Base-by-base conservation (phyloP, 2,329 filamentous ascomycete genomes). In the Acarospora socialis region DNA sequence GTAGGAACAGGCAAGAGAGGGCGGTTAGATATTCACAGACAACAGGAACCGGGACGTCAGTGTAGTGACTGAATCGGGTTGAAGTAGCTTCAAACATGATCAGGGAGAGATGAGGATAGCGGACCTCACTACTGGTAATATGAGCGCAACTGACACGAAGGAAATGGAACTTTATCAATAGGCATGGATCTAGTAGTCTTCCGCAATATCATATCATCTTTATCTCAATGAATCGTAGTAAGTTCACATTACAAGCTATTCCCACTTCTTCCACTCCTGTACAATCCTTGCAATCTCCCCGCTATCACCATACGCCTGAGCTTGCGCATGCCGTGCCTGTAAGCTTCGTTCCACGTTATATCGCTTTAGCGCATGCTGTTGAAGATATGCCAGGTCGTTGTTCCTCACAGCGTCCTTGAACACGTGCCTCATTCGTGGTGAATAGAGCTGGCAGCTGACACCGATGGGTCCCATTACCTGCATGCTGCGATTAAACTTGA, bases 381-480 rank as follows among this genome's bases (percentile, higher is more conserved):
- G 70, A 22, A 93, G 54, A 41, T 75, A 76, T 15, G 63, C 61
- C 35, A 77, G 64, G 46, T 92, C 80, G 32, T 77, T 68, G 21
- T 66, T 65, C 34, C 67, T 60, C 26, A 81, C 74, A 0, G 79
- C 76, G 18, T 71, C 65, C 17, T 60, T 55, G 49, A 92, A 92
- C 1, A 81, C 64, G 0, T 67, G 64, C 23, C 83, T 67, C 82
- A 93, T 93, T 10, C 78, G 68, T 3, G 67, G 56, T 25, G 80
- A 86, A 51, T 90, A 92, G 3, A 94, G 64, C 52, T 87, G 81
- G 48, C 86, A 94, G 14, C 61, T 68, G 13, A 43, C 43, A 4
- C 39, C 41, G 41, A 60, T 41, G 53, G 60, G 14, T 61, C 67
- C 62, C 4, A 78, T 54, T 8, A 65, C 62, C 40, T 73, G 68